phyloP scores from a whole-genome alignment of 2,329 filamentous ascomycete species.

The Xylariaceae sp. region DNA sequence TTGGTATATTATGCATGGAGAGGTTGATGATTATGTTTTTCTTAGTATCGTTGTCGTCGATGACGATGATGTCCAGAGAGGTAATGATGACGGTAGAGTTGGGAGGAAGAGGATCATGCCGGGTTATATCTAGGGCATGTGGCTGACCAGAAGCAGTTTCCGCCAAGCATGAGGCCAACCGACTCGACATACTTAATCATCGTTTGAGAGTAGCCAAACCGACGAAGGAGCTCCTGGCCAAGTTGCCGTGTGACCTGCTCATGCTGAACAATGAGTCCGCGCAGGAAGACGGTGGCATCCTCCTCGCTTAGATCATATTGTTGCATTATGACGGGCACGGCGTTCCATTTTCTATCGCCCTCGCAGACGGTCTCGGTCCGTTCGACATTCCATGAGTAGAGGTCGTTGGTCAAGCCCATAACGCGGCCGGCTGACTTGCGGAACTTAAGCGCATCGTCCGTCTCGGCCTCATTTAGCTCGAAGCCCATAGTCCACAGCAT shows the following conservation, averaged over 20 bases:
- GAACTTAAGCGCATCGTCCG: constrained; percentile 16
- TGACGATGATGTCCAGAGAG: too few relatives aligned
- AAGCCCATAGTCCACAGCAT: constrained; percentile 21
- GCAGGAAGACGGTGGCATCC: constrained; percentile 16
- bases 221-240: constrained; percentile 10
- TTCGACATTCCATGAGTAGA: constrained; percentile 22
- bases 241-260: constrained; percentile 17
- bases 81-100: too few relatives aligned
- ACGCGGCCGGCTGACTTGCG: constrained; percentile 20
- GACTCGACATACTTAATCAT: constrained; percentile 20
- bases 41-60: too few relatives aligned
- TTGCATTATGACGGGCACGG: constrained; percentile 20
- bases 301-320: constrained; percentile 18
- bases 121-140: constrained; percentile 21
- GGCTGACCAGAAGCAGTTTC: constrained; percentile 20
- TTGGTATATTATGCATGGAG: not conserved
- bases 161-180: constrained; percentile 19
- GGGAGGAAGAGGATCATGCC: not conserved
- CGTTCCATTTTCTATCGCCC: constrained; percentile 20
- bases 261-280: constrained; percentile 16
- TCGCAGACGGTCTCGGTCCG: constrained; percentile 14
- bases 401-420: constrained; percentile 21
- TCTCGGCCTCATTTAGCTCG: constrained; percentile 19
- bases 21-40: too few relatives aligned
- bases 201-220: constrained; percentile 12